Evolutionary conservation across 2,329 filamentous ascomycete genomes (phyloP).

Genomic region (Claviceps pazoutovae): DNA sequence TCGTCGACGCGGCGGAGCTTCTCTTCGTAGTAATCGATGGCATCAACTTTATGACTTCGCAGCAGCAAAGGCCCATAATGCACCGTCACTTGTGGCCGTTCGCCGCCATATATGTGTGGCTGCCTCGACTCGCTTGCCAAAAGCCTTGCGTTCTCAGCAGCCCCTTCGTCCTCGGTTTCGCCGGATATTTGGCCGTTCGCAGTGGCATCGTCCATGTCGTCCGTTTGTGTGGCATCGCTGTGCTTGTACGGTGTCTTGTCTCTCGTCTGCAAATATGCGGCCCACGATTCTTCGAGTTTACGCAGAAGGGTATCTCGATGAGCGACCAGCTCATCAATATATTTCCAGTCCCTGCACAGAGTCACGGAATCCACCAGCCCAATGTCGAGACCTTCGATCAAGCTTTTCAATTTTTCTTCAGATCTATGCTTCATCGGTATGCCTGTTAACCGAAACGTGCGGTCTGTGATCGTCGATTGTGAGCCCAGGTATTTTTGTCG

Average conservation of each 20-base stretch:
- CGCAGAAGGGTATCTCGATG: conserved; percentile 51
- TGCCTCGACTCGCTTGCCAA: conserved; percentile 32
- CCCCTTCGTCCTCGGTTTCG: conserved; percentile 22
- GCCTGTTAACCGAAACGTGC: conserved; percentile 81
- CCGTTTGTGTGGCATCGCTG: conserved; percentile 6
- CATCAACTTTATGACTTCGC: conserved; percentile 62
- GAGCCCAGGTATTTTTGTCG: conserved; percentile 85
- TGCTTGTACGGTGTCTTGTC: conserved; percentile 7
- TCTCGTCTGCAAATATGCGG: conserved; percentile 38
- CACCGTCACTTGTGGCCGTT: conserved; percentile 55
- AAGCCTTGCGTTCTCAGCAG: conserved; percentile 45
- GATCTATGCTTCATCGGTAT: conserved; percentile 68
- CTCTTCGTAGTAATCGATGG: conserved; percentile 89
- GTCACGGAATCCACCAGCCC: conserved; percentile 82
- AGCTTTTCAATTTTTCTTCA: conserved; percentile 69
- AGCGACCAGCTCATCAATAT: conserved; percentile 61
- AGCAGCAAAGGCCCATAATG: conserved; percentile 68
- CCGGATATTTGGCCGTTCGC: conserved; percentile 18
- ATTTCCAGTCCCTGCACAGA: conserved; percentile 74
- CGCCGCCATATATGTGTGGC: conserved; percentile 24
- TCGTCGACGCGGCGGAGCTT: conserved; percentile 68
- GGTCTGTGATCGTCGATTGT: conserved; percentile 89
- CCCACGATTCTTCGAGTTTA: conserved; percentile 73
- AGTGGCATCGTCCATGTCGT: background rate
- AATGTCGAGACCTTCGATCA: conserved; percentile 78